Evolutionary conservation across 345 rosid genomes (phyloP).

Genomic region (Moricandia moricandioides): DNA sequence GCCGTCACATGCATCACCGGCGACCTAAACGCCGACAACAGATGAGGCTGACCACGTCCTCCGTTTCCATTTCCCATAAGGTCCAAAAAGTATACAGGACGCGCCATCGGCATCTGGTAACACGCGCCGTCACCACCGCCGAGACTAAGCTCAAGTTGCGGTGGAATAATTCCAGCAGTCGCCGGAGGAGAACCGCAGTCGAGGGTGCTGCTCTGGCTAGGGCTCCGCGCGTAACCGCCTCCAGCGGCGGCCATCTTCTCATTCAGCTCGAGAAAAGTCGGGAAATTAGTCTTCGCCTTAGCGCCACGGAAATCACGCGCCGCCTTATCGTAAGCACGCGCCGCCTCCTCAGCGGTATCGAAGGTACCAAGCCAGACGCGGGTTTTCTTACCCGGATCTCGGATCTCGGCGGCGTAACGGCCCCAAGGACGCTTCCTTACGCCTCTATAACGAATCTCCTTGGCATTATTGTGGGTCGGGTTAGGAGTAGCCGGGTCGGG

Average conservation of each 20-base stretch:
- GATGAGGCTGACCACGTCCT: constrained; percentile 9
- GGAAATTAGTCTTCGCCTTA: constrained; percentile 85
- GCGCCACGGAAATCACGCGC: constrained; percentile 86
- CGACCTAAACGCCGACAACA: constrained; percentile 18
- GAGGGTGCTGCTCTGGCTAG: constrained; percentile 82
- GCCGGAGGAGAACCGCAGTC: constrained; percentile 66
- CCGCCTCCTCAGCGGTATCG: constrained; percentile 87
- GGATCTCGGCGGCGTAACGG: constrained; percentile 94
- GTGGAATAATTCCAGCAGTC: constrained; percentile 18
- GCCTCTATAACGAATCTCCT: constrained; percentile 80
- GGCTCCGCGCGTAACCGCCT: constrained; percentile 43
- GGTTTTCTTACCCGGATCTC: constrained; percentile 90
- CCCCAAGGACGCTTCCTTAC: constrained; percentile 97
- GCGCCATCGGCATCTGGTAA: constrained; percentile 30
- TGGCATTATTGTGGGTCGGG: constrained; percentile 30
- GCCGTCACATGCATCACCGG: constrained; percentile 29
- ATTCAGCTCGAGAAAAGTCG: constrained; percentile 54
- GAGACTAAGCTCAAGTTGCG: constrained; percentile 53
- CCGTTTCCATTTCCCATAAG: constrained; percentile 44
- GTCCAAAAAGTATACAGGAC: constrained; percentile 55
- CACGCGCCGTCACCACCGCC: constrained; percentile 24
- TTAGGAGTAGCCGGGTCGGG: constrained; percentile 29
- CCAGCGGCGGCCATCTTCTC: background rate
- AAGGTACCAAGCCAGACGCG: constrained; percentile 95
- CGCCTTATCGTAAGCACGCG: constrained; percentile 84